These are phyloP conservation scores for Actinomortierella ambigua DNA, from an alignment of 371 early-diverging fungal genomes.

Conservation along the genomic window DNA sequence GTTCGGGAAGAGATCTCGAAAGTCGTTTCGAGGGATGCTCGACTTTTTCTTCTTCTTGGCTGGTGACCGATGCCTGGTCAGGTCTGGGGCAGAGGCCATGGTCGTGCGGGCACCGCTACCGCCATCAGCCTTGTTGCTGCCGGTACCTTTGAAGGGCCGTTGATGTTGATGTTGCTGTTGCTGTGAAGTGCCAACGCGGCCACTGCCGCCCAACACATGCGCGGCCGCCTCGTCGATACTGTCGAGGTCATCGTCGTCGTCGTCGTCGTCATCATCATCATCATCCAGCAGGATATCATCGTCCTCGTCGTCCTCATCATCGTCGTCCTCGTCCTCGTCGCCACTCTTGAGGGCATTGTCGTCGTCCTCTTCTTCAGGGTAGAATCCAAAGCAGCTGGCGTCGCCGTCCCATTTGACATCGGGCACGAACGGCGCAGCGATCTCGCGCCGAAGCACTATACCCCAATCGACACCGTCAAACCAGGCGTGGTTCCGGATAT, in stretches of 20 bases:
- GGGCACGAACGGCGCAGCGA: slow-evolving; percentile 73
- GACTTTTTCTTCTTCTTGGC: too few species aligned
- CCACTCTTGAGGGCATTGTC: slow-evolving; percentile 6
- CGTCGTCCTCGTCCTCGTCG: too few species aligned
- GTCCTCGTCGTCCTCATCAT: background rate
- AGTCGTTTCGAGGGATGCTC: too few species aligned
- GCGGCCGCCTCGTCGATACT: slow-evolving; percentile 11
- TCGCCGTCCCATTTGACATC: slow-evolving; percentile 64
- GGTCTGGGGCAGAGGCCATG: too few species aligned
- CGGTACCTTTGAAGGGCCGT: too few species aligned
- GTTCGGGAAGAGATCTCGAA: too few species aligned
- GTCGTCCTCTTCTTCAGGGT: slow-evolving; percentile 29
- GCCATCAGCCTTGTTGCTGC: too few species aligned
- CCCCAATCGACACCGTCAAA: slow-evolving; percentile 75
- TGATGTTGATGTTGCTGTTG: too few species aligned
- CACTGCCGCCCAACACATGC: slow-evolving; percentile 1
- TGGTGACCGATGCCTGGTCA: too few species aligned
- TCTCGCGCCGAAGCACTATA: slow-evolving; percentile 55
- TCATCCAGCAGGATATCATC: slow-evolving; percentile 2
- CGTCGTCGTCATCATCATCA: slow-evolving; percentile 1
- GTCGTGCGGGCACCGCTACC: too few species aligned
- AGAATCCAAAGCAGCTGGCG: slow-evolving; percentile 53
- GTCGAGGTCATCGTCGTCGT: slow-evolving; percentile 5
- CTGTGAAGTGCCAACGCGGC: too few species aligned
- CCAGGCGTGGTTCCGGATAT: slow-evolving; percentile 76